A percentile compares a stretch with the other conserved stretches of the same genome.
Conservation (phyloP, 2,329 filamentous ascomycete species). For the Mollisiaceae sp. region DNA sequence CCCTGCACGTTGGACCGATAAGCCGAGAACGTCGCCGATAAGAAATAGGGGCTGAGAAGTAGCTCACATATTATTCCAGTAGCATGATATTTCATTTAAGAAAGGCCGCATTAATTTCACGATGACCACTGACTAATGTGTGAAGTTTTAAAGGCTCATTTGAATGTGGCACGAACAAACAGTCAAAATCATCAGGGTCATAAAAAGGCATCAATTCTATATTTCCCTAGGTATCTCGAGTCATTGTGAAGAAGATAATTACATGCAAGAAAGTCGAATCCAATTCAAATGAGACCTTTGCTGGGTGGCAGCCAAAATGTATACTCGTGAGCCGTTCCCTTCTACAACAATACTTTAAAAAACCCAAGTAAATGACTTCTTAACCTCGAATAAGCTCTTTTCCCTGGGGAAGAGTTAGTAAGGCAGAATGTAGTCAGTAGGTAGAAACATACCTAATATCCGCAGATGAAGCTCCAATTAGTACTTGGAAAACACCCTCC, state of each 20-base stretch:
- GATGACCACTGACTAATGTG: neutral
- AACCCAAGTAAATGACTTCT: constrained; percentile 69
- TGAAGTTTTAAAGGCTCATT: neutral
- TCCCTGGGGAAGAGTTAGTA: constrained; percentile 46
- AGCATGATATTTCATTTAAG: constrained; percentile 1
- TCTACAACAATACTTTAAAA: constrained; percentile 23
- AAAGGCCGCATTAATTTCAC: neutral
- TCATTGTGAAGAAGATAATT: constrained; percentile 21
- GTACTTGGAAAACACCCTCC: constrained; percentile 63
- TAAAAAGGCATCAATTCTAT: constrained; percentile 13
- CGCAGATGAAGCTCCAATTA: constrained; percentile 65
- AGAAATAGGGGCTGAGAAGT: neutral
- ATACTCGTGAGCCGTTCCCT: constrained; percentile 5
- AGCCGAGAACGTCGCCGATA: constrained; percentile 12
- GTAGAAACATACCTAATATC: constrained; percentile 62
- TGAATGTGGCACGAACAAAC: neutral
- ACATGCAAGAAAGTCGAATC: constrained; percentile 13
- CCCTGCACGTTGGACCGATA: neutral
- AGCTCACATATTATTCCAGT: neutral
- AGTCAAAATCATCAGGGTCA: neutral
- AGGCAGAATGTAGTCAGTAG: neutral
- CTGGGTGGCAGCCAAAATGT: neutral
- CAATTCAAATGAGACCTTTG: neutral
- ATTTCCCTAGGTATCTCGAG: constrained; percentile 8
- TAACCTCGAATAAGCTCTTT: constrained; percentile 59